A percentile compares a stretch with the other conserved stretches of the same genome.
Conservation (phyloP, 768 basidiomycete species). For the Boletus reticuloceps region DNA sequence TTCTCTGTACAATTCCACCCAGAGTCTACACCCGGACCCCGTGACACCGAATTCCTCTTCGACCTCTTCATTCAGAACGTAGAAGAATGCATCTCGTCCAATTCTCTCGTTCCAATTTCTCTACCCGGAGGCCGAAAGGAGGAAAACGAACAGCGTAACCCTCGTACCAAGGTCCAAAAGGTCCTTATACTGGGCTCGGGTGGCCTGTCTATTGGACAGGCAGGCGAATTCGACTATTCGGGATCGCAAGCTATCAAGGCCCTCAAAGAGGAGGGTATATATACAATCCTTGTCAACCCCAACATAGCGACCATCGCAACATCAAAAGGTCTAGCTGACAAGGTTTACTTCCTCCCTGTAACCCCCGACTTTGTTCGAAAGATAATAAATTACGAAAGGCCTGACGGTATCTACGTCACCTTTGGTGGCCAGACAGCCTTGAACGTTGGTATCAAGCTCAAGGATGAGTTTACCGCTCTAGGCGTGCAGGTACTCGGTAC, state of each 20-base stretch:
- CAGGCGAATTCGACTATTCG: conserved; percentile 99
- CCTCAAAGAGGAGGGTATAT: conserved; percentile 97
- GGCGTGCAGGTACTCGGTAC: conserved; percentile 95
- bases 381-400: conserved; percentile 98
- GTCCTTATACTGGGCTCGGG: conserved; percentile 97
- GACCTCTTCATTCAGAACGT: conserved; percentile 94
- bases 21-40: conserved; percentile 93
- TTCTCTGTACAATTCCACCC: conserved; percentile 99
- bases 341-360: conserved; percentile 99
- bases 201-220: conserved; percentile 96
- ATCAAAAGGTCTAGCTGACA: conserved; percentile 96
- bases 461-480: conserved; percentile 89
- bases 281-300: conserved; percentile 97
- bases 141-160: conserved; percentile 74
- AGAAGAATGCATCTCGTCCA: conserved; percentile 63
- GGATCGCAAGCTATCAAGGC: conserved; percentile 99
- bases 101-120: conserved; percentile 51
- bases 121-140: conserved; percentile 80
- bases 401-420: conserved; percentile 98
- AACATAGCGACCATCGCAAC: conserved; percentile 99
- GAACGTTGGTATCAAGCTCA: conserved; percentile 95
- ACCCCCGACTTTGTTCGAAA: conserved; percentile 97
- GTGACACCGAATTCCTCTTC: conserved; percentile 98
- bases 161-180: conserved; percentile 79
- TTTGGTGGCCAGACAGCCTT: conserved; percentile 98